Percentiles rank a stretch among this genome's conserved stretches.
phyloP scores from a whole-genome alignment of 305 asterid species.

The Fraxinus angustifolia region DNA sequence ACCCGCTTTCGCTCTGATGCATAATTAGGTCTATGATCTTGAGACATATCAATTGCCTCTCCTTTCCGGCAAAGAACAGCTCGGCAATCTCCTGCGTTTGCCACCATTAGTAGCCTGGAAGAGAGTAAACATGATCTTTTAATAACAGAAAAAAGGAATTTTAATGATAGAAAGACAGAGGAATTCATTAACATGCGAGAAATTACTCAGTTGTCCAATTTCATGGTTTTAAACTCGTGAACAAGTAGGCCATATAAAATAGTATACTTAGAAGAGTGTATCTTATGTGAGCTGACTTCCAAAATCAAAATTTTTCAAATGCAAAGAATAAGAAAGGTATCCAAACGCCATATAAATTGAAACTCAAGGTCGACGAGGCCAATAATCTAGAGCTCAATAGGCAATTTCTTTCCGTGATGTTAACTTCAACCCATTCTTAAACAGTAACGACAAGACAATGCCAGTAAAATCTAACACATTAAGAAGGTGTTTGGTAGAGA shows the following conservation, averaged over 20 bases:
- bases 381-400: neutral
- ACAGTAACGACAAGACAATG: neutral
- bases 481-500: too few relatives aligned
- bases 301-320: too few relatives aligned
- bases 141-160: neutral
- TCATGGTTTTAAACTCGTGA: neutral
- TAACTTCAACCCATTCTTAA: neutral
- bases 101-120: slow-evolving; percentile 72
- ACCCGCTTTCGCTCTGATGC: slow-evolving; percentile 55
- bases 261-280: neutral
- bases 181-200: neutral
- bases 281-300: neutral
- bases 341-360: neutral
- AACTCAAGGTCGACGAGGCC: neutral
- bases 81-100: slow-evolving; percentile 74
- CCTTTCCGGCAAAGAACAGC: slow-evolving; percentile 86
- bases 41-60: slow-evolving; percentile 71
- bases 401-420: neutral
- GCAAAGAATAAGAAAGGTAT: neutral
- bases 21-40: slow-evolving; percentile 61
- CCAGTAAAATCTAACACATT: neutral
- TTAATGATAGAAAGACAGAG: neutral
- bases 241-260: neutral
- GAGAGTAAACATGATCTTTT: neutral
- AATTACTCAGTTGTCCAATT: neutral